Percentiles rank a stretch among this genome's conserved stretches.
Evolutionary conservation across 345 rosid species (phyloP).

Genomic region (Gossypium longicalyx): DNA sequence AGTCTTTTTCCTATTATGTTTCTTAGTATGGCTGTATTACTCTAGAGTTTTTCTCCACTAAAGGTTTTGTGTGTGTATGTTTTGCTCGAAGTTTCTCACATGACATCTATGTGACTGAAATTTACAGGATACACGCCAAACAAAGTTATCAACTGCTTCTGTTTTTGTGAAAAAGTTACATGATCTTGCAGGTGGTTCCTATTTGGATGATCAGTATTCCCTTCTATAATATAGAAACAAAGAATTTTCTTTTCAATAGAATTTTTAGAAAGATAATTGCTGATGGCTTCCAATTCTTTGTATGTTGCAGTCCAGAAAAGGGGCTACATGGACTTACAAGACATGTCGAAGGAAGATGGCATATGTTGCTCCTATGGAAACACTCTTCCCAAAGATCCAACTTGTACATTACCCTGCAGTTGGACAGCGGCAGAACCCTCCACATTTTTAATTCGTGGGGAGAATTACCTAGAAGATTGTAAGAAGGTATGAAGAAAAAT

Average conservation of each 20-base stretch:
- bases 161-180: constrained; percentile 81
- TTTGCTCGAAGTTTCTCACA: not conserved
- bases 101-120: constrained; percentile 12
- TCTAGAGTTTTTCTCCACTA: not conserved
- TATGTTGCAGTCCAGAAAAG: constrained; percentile 69
- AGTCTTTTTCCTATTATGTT: not conserved
- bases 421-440: constrained; percentile 86
- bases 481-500: constrained; percentile 50
- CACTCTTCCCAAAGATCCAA: constrained; percentile 77
- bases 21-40: constrained; percentile 1
- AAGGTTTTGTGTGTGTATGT: not conserved
- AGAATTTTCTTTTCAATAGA: not conserved
- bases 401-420: constrained; percentile 55
- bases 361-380: constrained; percentile 60
- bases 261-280: not conserved
- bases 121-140: constrained; percentile 63
- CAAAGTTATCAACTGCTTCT: constrained; percentile 66
- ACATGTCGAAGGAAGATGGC: constrained; percentile 53
- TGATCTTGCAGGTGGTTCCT: constrained; percentile 74
- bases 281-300: constrained; percentile 15
- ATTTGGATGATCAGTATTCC: constrained; percentile 15
- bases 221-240: not conserved
- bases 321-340: constrained; percentile 87
- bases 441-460: constrained; percentile 77
- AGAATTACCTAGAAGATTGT: constrained; percentile 71